Conservation (phyloP, 192 early-diverging fungal species). For the Coemansia sp. region DNA sequence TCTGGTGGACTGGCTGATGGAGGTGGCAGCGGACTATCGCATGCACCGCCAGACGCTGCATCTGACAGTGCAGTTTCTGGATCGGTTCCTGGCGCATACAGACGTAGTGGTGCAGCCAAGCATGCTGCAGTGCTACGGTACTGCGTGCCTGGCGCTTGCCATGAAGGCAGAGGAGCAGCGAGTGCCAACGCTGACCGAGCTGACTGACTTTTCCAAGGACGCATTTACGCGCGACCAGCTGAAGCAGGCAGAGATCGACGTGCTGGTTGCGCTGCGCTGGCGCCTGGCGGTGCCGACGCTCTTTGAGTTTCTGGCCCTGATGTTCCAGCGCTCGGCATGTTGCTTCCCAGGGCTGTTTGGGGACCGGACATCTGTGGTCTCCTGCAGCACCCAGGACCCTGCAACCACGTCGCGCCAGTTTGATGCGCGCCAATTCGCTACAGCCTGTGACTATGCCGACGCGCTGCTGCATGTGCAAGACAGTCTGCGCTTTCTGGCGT, state of each 20-base stretch:
- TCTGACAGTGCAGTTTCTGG: conserved; percentile 47
- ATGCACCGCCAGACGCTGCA: conserved; percentile 53
- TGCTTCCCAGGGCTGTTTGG: conserved; percentile 31
- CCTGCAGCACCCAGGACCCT: conserved; percentile 8
- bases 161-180: conserved; percentile 55
- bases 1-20: conserved; percentile 57
- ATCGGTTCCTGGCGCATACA: conserved; percentile 43
- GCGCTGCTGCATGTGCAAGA: conserved; percentile 40
- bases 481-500: conserved; percentile 24
- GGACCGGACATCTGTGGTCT: conserved; percentile 8
- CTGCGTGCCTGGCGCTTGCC: conserved; percentile 53
- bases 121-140: conserved; percentile 54
- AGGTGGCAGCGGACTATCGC: conserved; percentile 53
- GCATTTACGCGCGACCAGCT: conserved; percentile 50
- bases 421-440: conserved; percentile 22
- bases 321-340: conserved; percentile 48
- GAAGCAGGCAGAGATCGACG: conserved; percentile 45
- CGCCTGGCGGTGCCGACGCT: conserved; percentile 48
- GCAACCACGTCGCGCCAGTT: conserved; percentile 32
- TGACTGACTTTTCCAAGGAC: conserved; percentile 48
- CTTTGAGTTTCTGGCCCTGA: conserved; percentile 40
- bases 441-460: conserved; percentile 46
- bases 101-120: conserved; percentile 26
- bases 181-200: conserved; percentile 42
- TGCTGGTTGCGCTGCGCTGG: conserved; percentile 46